Percentiles rank a stretch among this genome's conserved stretches.
Conservation (phyloP, 2,329 filamentous ascomycete genomes). For the Penicillium decumbens region DNA sequence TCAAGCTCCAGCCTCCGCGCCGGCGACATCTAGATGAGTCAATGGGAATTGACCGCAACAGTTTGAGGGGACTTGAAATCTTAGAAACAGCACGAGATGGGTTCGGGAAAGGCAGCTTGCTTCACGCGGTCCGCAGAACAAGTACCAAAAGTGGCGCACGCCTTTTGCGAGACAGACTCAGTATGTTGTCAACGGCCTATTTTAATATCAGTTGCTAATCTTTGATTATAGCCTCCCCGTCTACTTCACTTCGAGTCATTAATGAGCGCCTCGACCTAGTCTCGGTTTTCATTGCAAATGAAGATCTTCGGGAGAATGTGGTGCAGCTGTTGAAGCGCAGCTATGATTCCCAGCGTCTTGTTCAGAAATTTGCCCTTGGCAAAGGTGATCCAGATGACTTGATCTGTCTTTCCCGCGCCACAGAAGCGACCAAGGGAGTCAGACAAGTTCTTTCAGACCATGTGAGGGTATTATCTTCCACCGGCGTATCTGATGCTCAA, state of each 20-base stretch:
- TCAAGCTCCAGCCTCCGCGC: constrained; percentile 78
- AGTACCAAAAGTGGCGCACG: constrained; percentile 88
- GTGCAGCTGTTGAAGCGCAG: constrained; percentile 65
- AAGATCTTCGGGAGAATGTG: constrained; percentile 65
- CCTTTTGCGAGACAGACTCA: constrained; percentile 77
- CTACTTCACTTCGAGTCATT: constrained; percentile 77
- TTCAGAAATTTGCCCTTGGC: constrained; percentile 91
- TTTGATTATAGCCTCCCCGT: constrained; percentile 61
- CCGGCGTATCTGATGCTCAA: constrained; percentile 9
- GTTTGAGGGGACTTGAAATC: constrained; percentile 82
- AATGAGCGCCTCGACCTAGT: constrained; percentile 77
- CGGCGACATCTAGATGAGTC: constrained; percentile 69
- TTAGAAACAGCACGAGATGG: constrained; percentile 79
- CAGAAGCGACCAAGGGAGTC: constrained; percentile 67
- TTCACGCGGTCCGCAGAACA: constrained; percentile 85
- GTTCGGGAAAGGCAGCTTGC: constrained; percentile 71
- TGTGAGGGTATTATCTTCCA: constrained; percentile 3
- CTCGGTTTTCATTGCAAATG: constrained; percentile 63
- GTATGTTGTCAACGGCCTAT: constrained; percentile 38
- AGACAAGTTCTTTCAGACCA: constrained; percentile 30
- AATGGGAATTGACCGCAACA: constrained; percentile 91
- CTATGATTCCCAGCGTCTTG: constrained; percentile 80
- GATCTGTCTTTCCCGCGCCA: constrained; percentile 74
- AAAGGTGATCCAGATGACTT: constrained; percentile 90
- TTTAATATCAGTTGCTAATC: constrained; percentile 11